Evolutionary conservation across 2,329 filamentous ascomycete genomes (phyloP).

Genomic region (Akanthomyces lecanii): DNA sequence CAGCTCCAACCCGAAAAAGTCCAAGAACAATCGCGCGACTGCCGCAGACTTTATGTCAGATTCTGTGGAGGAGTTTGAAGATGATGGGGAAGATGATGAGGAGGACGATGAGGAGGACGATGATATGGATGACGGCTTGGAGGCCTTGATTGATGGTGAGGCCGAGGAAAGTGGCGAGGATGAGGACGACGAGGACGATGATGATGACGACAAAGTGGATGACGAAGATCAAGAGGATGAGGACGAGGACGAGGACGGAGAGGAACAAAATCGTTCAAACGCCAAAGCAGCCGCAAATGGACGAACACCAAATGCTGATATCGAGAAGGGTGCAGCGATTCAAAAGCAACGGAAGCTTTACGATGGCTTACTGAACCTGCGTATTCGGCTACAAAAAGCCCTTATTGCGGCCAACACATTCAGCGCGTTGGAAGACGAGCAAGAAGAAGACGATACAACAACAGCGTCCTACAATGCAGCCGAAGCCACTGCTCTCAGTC

Average conservation of each 20-base stretch:
- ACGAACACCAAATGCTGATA: conserved; percentile 48
- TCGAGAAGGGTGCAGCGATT: conserved; percentile 80
- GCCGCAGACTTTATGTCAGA: conserved; percentile 57
- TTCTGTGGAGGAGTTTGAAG: conserved; percentile 36
- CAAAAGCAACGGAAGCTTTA: conserved; percentile 82
- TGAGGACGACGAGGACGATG: conserved; percentile 32
- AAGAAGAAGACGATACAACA: conserved; percentile 30
- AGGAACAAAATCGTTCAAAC: conserved; percentile 28
- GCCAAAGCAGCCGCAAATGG: conserved; percentile 33
- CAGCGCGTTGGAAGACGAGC: conserved; percentile 38
- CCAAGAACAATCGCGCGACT: conserved; percentile 38
- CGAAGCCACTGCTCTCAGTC: conserved; percentile 76
- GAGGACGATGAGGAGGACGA: conserved; percentile 35
- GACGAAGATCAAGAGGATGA: conserved; percentile 34
- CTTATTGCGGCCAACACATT: conserved; percentile 78
- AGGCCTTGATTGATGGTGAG: conserved; percentile 30
- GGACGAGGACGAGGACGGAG: conserved; percentile 34
- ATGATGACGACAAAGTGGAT: conserved; percentile 30
- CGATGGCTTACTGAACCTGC: conserved; percentile 80
- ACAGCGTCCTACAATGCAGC: conserved; percentile 65
- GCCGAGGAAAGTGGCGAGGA: conserved; percentile 30
- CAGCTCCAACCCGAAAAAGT: conserved; percentile 47
- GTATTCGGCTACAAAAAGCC: conserved; percentile 91
- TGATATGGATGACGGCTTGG: conserved; percentile 36
- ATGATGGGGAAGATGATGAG: conserved; percentile 34